A percentile compares a stretch with the other conserved stretches of the same genome.
Evolutionary conservation across 441 rosid species (phyloP).

Genomic region (Gossypium aridum): DNA sequence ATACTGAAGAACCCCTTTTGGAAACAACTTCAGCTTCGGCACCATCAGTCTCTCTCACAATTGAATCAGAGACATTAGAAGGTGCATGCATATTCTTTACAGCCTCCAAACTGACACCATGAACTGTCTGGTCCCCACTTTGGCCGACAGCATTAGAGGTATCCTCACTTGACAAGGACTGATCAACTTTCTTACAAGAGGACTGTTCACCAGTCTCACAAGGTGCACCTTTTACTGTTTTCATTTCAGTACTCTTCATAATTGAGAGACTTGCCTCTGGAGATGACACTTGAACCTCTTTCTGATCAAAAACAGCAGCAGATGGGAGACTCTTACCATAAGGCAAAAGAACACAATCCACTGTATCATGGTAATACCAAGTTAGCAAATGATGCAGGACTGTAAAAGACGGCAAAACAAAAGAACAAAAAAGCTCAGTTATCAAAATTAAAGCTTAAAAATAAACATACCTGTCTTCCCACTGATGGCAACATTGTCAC

Average conservation of each 20-base stretch:
- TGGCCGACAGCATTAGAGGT: conserved; percentile 30
- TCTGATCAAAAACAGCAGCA: conserved; percentile 24
- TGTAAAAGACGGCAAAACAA: conserved; percentile 4
- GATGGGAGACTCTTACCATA: conserved; percentile 15
- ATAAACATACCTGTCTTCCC: conserved; percentile 38
- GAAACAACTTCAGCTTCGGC: conserved; percentile 22
- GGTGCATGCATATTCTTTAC: conserved; percentile 23
- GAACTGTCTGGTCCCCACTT: conserved; percentile 21
- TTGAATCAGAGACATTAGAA: conserved; percentile 26
- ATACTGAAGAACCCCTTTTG: conserved; percentile 23
- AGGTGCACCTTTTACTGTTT: conserved; percentile 21
- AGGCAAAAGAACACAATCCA: conserved; percentile 20
- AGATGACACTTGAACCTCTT: conserved; percentile 26
- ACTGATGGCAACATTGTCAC: conserved; percentile 24
- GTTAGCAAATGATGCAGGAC: conserved; percentile 16
- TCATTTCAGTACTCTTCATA: conserved; percentile 22
- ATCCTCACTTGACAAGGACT: conserved; percentile 26
- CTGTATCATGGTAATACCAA: conserved; percentile 10
- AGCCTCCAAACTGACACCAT: conserved; percentile 26
- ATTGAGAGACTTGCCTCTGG: conserved; percentile 24
- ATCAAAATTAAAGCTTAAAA: conserved; percentile 2
- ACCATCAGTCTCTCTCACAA: conserved; percentile 23
- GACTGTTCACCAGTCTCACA: conserved; percentile 20
- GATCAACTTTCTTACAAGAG: conserved; percentile 22
- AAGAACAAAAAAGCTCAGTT: conserved; percentile 4